Percentiles rank a stretch among this genome's conserved stretches.
These are phyloP conservation scores for Naumovozyma castellii DNA, from an alignment of 805 yeast genomes.

Conservation along the genomic window DNA sequence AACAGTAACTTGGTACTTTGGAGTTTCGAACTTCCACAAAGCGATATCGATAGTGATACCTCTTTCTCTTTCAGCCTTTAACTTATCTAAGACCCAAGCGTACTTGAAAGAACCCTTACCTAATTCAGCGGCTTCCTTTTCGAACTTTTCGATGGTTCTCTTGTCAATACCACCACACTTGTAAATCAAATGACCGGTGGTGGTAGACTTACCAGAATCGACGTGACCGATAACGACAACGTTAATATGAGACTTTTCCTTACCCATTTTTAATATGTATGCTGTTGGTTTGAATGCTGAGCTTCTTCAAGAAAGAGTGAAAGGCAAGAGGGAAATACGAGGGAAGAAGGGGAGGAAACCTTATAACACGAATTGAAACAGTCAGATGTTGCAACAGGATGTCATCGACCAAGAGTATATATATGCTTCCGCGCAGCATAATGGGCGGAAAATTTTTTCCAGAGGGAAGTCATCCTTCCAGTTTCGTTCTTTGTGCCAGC, in stretches of 20 bases:
- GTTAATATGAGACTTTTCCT: slow-evolving; percentile 96
- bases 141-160: slow-evolving; percentile 97
- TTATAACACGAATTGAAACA: not conserved
- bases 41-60: slow-evolving; percentile 95
- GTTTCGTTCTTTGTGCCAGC: no score
- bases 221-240: slow-evolving; percentile 99
- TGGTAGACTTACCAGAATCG: slow-evolving; percentile 98
- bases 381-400: no score
- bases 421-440: no score
- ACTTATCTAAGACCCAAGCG: slow-evolving; percentile 95
- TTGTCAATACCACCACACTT: slow-evolving; percentile 99
- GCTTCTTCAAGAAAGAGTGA: slow-evolving; percentile 1
- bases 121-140: slow-evolving; percentile 95
- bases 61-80: slow-evolving; percentile 93
- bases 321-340: not conserved
- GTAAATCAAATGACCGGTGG: slow-evolving; percentile 98
- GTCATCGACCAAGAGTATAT: no score
- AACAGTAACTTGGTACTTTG: slow-evolving; percentile 80
- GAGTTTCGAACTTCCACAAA: slow-evolving; percentile 88
- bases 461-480: no score
- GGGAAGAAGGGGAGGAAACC: not conserved
- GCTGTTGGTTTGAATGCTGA: slow-evolving; percentile 2
- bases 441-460: no score
- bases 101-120: slow-evolving; percentile 96
- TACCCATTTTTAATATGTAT: slow-evolving; percentile 48